These are phyloP conservation scores for Tilletia setariae DNA, from an alignment of 1,284 basidiomycete genomes.

Conservation along the genomic window DNA sequence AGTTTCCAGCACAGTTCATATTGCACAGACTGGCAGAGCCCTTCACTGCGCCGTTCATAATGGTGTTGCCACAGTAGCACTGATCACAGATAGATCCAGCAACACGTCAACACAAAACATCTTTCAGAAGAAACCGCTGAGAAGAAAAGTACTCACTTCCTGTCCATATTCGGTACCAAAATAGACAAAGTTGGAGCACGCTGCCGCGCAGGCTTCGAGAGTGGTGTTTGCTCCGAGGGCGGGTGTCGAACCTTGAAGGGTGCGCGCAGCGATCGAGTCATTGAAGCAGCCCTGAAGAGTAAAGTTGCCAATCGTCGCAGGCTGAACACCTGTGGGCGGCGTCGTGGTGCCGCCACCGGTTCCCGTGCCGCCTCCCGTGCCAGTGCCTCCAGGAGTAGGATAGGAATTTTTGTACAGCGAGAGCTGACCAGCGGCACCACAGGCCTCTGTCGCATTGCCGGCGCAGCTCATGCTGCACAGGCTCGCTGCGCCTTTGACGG, in stretches of 20 bases:
- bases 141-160: constrained; percentile 25
- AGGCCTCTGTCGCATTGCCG: constrained; percentile 48
- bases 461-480: constrained; percentile 50
- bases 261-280: constrained; percentile 11
- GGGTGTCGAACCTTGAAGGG: constrained; percentile 4
- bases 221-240: constrained; percentile 57
- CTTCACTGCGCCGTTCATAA: constrained; percentile 59
- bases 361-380: too few species aligned
- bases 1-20: constrained; percentile 65
- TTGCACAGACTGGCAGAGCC: constrained; percentile 61
- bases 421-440: constrained; percentile 49
- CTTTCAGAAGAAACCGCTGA: too few species aligned
- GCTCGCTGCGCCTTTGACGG: background rate
- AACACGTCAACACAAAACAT: too few species aligned
- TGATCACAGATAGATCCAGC: constrained; percentile 23
- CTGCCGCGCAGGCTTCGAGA: constrained; percentile 49
- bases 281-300: constrained; percentile 20
- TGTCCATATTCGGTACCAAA: constrained; percentile 59
- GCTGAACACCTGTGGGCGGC: background rate
- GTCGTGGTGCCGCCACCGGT: too few species aligned
- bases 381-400: background rate
- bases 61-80: constrained; percentile 67
- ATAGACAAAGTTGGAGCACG: constrained; percentile 53
- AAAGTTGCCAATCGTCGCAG: constrained; percentile 2
- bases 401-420: constrained; percentile 37